Conservation (phyloP, 371 early-diverging fungal genomes). For the Lichtheimia ramosa region DNA sequence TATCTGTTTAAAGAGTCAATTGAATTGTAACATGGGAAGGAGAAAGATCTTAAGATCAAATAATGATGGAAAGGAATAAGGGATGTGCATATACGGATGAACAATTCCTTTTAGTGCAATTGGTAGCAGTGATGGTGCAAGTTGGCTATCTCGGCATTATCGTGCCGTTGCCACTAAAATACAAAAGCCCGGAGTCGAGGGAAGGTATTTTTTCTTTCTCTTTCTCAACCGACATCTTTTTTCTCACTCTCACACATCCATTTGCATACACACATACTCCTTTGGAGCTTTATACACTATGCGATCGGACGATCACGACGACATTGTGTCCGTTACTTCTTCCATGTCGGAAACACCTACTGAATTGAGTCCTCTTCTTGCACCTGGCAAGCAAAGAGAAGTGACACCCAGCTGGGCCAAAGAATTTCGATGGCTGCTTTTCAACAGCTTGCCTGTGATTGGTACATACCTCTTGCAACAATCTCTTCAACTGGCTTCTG, state of each 20-base stretch:
- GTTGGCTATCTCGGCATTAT: too few species aligned
- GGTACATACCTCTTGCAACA: constrained; percentile 66
- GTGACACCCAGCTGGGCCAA: constrained; percentile 8
- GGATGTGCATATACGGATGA: too few species aligned
- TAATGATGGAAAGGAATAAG: too few species aligned
- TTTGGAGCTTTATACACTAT: not conserved
- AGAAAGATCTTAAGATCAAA: too few species aligned
- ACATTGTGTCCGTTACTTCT: constrained; percentile 8
- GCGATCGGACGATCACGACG: constrained; percentile 12
- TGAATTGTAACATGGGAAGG: too few species aligned
- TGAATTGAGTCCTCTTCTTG: constrained; percentile 12
- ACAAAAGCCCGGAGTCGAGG: too few species aligned
- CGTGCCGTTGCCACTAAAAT: too few species aligned
- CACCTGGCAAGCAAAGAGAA: constrained; percentile 7
- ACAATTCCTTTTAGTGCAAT: too few species aligned
- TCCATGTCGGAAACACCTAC: constrained; percentile 14
- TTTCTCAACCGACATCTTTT: not conserved
- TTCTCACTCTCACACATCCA: not conserved
- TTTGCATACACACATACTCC: too few species aligned
- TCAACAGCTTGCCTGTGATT: constrained; percentile 59
- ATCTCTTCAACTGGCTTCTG: constrained; percentile 61
- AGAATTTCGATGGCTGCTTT: constrained; percentile 46
- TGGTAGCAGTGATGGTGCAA: too few species aligned
- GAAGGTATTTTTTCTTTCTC: constrained; percentile 1
- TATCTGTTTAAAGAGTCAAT: too few species aligned